Evolutionary conservation across 2,329 filamentous ascomycete species (phyloP).

Genomic region (Sordariomycetes sp.): DNA sequence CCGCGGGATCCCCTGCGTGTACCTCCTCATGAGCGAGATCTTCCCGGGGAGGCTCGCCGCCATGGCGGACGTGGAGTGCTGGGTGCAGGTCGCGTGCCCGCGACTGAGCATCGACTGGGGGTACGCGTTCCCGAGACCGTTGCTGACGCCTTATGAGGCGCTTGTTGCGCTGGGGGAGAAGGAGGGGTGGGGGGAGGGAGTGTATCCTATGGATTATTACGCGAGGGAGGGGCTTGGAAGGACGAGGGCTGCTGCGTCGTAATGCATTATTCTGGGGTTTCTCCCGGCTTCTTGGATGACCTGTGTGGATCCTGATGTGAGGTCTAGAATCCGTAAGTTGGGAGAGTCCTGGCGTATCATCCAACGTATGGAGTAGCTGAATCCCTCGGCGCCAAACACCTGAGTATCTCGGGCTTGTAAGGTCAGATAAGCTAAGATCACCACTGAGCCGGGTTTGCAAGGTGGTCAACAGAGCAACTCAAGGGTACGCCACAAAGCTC

Average conservation of each 20-base stretch:
- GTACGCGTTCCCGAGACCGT: constrained; percentile 79
- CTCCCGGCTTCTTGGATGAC: too few species aligned
- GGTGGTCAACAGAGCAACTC: not conserved
- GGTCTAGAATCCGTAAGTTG: not conserved
- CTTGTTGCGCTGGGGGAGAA: constrained; percentile 73
- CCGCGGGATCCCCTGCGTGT: constrained; percentile 67
- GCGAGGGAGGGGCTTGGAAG: constrained; percentile 81
- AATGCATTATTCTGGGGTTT: not conserved
- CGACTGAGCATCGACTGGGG: constrained; percentile 97
- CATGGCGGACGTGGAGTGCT: constrained; percentile 91
- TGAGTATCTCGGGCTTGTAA: too few species aligned
- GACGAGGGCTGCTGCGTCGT: constrained; percentile 33
- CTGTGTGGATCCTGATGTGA: not conserved
- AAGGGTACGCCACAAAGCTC: not conserved
- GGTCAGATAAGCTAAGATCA: too few species aligned
- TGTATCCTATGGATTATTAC: constrained; percentile 99
- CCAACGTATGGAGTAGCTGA: too few species aligned
- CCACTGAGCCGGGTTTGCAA: too few species aligned
- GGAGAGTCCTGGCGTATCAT: too few species aligned
- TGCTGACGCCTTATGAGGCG: constrained; percentile 91
- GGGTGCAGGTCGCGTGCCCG: constrained; percentile 98
- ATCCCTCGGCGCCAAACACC: too few species aligned
- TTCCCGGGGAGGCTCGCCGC: constrained; percentile 90
- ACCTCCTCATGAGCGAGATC: constrained; percentile 83
- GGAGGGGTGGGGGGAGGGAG: constrained; percentile 60